Evolutionary conservation across 1,284 basidiomycete genomes (phyloP), one percentile per base, ranked within the genome.

Genomic region (Anthracocystis panici-leucophaei): DNA sequence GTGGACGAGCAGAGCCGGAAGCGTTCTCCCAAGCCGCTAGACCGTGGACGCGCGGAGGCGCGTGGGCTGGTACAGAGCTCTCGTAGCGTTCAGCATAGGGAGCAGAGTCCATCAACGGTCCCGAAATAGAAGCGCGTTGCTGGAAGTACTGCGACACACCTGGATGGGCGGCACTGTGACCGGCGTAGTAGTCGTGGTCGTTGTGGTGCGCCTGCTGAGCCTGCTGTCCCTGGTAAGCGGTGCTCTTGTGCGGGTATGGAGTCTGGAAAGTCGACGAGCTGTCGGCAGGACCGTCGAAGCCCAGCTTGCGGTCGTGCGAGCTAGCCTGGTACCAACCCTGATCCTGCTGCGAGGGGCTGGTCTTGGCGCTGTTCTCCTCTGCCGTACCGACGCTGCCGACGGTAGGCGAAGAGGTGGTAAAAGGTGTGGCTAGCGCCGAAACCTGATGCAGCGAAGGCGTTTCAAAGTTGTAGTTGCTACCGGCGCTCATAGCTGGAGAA

Each of bases 1-100:
- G 80, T 2, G 80, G 80, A n/a, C 80, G 57, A 18, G 80, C 75
- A 2, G 57, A 63, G 3, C 79, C 80, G 16, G 72, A 63, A 16
- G 80, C 65, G n/a, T 75, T 74, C 38, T 68, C 72, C 80, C 80
- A 81, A 1, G 77, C 79, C 9, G 79, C 75, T 21, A 81, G 46
- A 6, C 68, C 77, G 33, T 75, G 77, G 3, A 80, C 63, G 25
- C 65, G 66, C 1, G 77, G 77, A 18, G 77, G 77, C 21, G 76
- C 78, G 7, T 63, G 74, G 7, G 59, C 62, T 6, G 58, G 33
- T 1, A 57, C 45, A 18, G 68, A 35, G 41, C 53, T 57, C 44
- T 64, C 59, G 31, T 63, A 59, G 35, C 72, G 58, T 38, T 64
- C 53, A 23, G 61, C 62, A 33, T 62, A 50, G 6, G 62, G n/a